Conservation (phyloP, 1,284 basidiomycete genomes). For the Gymnopus androsaceus region DNA sequence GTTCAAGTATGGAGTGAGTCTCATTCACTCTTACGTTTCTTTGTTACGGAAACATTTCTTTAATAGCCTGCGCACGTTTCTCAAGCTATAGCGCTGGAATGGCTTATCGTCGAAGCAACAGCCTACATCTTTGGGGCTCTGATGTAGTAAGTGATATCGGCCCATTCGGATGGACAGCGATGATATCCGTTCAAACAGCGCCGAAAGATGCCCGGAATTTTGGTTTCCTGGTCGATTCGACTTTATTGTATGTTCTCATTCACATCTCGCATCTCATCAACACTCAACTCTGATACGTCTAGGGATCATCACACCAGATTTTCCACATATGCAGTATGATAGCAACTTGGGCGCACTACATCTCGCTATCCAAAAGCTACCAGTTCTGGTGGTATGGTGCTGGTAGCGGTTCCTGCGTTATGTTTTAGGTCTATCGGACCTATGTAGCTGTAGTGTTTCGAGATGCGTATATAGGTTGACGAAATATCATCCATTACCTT, state of each 20-base stretch:
- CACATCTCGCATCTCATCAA: not conserved
- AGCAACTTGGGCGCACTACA: conserved; percentile 15
- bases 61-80: conserved; percentile 8
- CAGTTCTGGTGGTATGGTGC: conserved; percentile 12
- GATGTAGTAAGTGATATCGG: conserved; percentile 14
- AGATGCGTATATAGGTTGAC: no score
- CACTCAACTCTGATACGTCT: not conserved
- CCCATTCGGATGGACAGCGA: not conserved
- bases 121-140: conserved; percentile 19
- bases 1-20: conserved; percentile 11
- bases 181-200: conserved; percentile 6
- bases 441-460: no score
- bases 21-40: not conserved
- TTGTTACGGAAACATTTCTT: not conserved
- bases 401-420: not conserved
- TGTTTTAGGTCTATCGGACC: not conserved
- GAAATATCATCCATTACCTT: no score
- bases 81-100: conserved; percentile 14
- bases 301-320: conserved; percentile 20
- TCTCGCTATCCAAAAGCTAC: conserved; percentile 10
- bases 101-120: conserved; percentile 15
- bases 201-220: conserved; percentile 20
- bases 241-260: conserved; percentile 6
- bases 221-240: conserved; percentile 16
- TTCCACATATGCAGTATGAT: conserved; percentile 20